phyloP scores from a whole-genome alignment of 306 rosid species.

The Cicer cuneatum region DNA sequence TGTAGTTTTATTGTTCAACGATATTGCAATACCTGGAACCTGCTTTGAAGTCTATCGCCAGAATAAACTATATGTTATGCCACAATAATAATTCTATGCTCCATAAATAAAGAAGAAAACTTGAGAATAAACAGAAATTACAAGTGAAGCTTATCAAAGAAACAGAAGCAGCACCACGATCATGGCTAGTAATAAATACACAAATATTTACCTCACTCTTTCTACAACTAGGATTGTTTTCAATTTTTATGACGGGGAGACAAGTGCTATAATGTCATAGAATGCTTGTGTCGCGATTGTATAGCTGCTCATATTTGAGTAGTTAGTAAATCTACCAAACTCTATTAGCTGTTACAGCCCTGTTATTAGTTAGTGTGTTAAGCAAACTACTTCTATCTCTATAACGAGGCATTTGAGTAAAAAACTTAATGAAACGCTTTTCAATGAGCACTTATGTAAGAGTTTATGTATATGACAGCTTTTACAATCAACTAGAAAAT shows the following conservation, averaged over 20 bases:
- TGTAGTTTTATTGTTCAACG: slow-evolving; percentile 70
- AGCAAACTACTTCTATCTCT: slow-evolving; percentile 9
- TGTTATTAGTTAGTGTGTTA: neutral
- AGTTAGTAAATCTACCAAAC: neutral
- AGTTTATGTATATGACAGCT: neutral
- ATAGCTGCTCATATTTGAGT: neutral
- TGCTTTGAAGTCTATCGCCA: slow-evolving; percentile 66
- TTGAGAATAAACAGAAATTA: slow-evolving; percentile 14
- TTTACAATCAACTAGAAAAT: neutral
- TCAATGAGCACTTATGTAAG: neutral
- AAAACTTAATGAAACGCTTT: neutral
- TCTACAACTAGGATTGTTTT: slow-evolving; percentile 17
- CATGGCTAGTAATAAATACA: slow-evolving; percentile 23
- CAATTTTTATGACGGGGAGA: neutral
- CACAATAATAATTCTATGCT: slow-evolving; percentile 35
- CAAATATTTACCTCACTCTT: neutral
- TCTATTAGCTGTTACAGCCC: neutral
- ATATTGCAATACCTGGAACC: slow-evolving; percentile 59
- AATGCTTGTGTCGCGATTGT: no score
- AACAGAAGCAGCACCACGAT: slow-evolving; percentile 20
- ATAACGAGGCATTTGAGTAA: neutral
- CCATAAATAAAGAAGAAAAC: slow-evolving; percentile 10
- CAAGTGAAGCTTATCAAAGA: slow-evolving; percentile 7
- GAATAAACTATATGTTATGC: slow-evolving; percentile 35
- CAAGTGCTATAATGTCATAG: neutral